Percentiles rank a stretch among this genome's conserved stretches.
phyloP scores from a whole-genome alignment of 2,329 filamentous ascomycete species.

The Fusarium xyrophilum region DNA sequence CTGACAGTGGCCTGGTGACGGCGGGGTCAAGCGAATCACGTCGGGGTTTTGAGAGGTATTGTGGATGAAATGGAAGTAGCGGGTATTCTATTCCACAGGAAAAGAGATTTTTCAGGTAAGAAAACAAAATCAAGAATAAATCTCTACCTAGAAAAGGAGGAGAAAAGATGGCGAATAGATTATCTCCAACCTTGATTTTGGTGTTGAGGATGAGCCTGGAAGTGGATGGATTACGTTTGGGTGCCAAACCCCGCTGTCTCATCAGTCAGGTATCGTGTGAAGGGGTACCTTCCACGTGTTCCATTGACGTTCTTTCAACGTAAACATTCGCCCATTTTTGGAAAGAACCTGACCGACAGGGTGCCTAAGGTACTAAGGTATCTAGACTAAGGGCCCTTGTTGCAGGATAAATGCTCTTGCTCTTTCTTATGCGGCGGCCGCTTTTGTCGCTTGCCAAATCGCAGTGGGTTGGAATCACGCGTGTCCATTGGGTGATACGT shows the following conservation, averaged over 20 bases:
- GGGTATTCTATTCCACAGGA: not conserved
- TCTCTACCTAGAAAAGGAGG: not conserved
- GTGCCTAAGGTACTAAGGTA: not conserved
- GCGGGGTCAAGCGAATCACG: constrained; percentile 11
- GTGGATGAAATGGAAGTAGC: not conserved
- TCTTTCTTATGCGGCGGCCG: not conserved
- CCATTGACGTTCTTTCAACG: not conserved
- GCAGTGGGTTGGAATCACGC: not conserved
- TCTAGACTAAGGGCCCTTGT: not conserved
- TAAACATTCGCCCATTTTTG: not conserved
- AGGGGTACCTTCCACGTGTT: constrained; percentile 3
- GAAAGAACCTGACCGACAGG: not conserved
- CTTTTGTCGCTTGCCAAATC: not conserved
- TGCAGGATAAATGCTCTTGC: not conserved
- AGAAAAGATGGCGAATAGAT: not conserved
- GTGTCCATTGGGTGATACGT: not conserved
- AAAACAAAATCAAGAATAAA: not conserved
- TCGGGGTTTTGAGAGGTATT: not conserved
- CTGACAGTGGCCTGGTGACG: constrained; percentile 1
- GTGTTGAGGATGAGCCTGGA: constrained; percentile 13
- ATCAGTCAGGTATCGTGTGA: constrained; percentile 6
- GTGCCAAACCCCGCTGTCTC: constrained; percentile 26
- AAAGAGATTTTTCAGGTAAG: not conserved
- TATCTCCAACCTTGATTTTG: constrained; percentile 20
- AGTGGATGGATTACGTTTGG: constrained; percentile 30